Evolutionary conservation across 805 yeast species (phyloP).

Genomic region (Tetrapisispora nanseiensis): DNA sequence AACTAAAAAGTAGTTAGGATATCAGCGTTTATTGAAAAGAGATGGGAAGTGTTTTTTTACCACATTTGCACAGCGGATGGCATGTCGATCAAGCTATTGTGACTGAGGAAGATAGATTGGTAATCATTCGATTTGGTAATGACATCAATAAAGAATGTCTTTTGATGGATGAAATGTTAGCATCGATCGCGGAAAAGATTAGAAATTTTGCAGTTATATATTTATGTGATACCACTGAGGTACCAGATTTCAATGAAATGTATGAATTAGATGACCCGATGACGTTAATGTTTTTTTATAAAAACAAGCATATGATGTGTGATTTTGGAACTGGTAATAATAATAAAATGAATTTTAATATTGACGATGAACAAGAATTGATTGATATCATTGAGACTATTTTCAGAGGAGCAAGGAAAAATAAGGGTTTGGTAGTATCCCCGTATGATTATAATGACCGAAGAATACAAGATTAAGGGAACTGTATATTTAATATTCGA

Average conservation of each 20-base stretch:
- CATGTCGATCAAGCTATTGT: constrained; percentile 97
- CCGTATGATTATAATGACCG: constrained; percentile 57
- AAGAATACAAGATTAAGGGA: constrained; percentile 12
- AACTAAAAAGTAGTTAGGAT: no score
- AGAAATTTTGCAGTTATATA: constrained; percentile 83
- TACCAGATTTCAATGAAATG: constrained; percentile 72
- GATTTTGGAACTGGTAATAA: constrained; percentile 98
- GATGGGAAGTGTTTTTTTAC: constrained; percentile 77
- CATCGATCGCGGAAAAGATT: constrained; percentile 69
- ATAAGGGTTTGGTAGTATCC: constrained; percentile 81
- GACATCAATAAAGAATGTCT: constrained; percentile 70
- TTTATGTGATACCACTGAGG: constrained; percentile 79
- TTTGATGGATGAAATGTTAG: constrained; percentile 83
- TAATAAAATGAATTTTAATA: constrained; percentile 77
- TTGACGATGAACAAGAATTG: constrained; percentile 76
- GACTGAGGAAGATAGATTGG: constrained; percentile 83
- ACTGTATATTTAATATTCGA: not conserved
- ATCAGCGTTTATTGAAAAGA: not conserved
- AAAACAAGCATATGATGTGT: constrained; percentile 95
- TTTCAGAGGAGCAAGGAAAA: constrained; percentile 85
- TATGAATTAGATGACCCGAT: constrained; percentile 61
- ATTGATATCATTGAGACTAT: constrained; percentile 85
- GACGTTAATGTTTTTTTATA: constrained; percentile 85
- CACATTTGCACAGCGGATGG: constrained; percentile 81
- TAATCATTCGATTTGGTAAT: constrained; percentile 80